Evolutionary conservation across 2,329 filamentous ascomycete species (phyloP), one percentile per base, ranked within the genome.

Genomic region (Exophiala alcalophila): DNA sequence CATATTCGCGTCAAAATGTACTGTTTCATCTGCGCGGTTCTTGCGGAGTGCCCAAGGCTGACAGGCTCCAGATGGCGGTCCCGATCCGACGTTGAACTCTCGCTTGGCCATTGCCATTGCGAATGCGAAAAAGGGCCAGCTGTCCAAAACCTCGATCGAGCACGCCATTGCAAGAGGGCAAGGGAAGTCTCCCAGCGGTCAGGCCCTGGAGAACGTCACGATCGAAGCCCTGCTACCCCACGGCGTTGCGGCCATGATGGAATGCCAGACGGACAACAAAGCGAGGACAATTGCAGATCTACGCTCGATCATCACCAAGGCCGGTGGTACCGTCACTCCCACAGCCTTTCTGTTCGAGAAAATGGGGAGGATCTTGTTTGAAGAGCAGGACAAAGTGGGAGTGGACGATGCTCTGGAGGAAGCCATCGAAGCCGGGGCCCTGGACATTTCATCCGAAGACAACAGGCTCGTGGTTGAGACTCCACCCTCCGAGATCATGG

Each of bases 91-190:
- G 52, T 68, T 76, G 58, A 97, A 97, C 61, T 76, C 86, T 2
- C 81, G 83, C 51, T 76, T 98, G 33, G 84, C 83, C 15, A 72
- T 80, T 19, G 76, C 84, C 10, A 79, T 97, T 43, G 67, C 77
- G 12, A 78, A 76, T 38, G 91, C 91, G 29, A 96, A 92, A 69
- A 90, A 89, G 70, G 83, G 80, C 47, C 86, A 84, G 53, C 83
- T 95, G 33, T 86, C 90, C 2, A 96, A 96, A 66, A 71, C 80
- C 14, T 75, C 80, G 2, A 94, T 97, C 55, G 90, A 97, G 64
- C 74, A 75, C 10, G 89, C 92, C 40, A 83, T 98, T 53, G 86
- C 88, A 10, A 82, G 89, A 32, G 92, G 92, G 2, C 90, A 96
- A 62, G 91, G 92, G 28, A 77, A 83, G 52, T 90, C 89, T 16